A percentile compares a stretch with the other conserved stretches of the same genome.
phyloP scores from a whole-genome alignment of 148 eudicot species.

The Amaranthus palmeri region DNA sequence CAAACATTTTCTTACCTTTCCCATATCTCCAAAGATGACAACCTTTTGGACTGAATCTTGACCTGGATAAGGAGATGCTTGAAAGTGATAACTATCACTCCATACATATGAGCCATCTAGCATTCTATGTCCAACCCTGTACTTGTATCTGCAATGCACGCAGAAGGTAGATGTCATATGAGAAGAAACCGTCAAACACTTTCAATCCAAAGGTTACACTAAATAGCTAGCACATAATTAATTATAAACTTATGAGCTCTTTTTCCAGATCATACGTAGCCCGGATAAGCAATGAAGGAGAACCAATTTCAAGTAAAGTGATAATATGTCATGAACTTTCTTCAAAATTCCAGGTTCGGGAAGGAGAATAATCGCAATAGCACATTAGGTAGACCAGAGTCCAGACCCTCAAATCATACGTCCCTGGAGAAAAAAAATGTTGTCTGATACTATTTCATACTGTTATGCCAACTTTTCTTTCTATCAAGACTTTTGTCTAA shows the following conservation, averaged over 20 bases:
- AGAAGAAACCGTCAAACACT: neutral
- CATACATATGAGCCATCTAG: conserved; percentile 47
- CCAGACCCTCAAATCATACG: neutral
- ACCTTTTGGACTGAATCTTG: conserved; percentile 62
- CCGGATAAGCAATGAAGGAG: neutral
- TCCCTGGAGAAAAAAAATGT: neutral
- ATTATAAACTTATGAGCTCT: too few species aligned
- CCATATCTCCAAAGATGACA: conserved; percentile 85
- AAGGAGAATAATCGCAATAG: neutral
- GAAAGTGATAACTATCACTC: conserved; percentile 55
- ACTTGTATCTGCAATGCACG: conserved; percentile 50
- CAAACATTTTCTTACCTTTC: conserved; percentile 65
- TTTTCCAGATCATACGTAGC: neutral
- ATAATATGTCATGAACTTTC: neutral
- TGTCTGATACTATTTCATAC: neutral
- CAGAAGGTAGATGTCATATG: neutral
- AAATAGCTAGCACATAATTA: too few species aligned
- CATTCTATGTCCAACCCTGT: conserved; percentile 64
- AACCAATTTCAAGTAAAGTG: neutral
- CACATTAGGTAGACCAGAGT: neutral
- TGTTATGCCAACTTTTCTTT: neutral
- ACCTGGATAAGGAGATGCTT: conserved; percentile 81
- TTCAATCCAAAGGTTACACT: neutral
- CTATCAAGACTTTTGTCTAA: neutral
- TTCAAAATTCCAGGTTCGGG: neutral